phyloP scores from a whole-genome alignment of 1,139 yeast genomes.

The Candida mesenterica region DNA sequence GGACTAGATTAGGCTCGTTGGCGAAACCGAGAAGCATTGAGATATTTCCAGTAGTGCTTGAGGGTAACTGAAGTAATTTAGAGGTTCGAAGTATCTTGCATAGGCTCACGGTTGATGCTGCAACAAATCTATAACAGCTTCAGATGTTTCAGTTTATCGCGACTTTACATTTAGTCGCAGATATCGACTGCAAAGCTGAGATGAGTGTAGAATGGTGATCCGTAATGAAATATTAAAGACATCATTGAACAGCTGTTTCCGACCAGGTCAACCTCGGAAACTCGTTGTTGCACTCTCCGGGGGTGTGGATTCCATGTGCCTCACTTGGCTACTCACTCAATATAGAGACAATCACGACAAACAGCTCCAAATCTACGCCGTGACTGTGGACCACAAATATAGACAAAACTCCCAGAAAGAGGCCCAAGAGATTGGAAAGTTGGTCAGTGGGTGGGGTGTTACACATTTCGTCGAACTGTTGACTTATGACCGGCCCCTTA shows the following conservation, averaged over 20 bases:
- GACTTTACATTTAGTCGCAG: no score
- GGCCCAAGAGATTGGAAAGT: conserved; percentile 39
- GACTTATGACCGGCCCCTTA: conserved; percentile 26
- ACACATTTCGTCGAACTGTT: conserved; percentile 37
- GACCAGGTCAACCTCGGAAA: neutral
- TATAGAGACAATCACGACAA: conserved; percentile 25
- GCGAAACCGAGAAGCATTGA: no score
- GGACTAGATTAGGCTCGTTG: no score
- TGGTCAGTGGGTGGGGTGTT: conserved; percentile 39
- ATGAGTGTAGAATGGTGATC: neutral
- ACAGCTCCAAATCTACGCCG: conserved; percentile 38
- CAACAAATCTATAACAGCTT: no score
- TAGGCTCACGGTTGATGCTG: no score
- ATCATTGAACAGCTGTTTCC: neutral
- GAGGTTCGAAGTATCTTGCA: no score
- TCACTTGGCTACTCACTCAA: conserved; percentile 46
- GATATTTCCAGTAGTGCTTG: no score
- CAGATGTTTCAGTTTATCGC: no score
- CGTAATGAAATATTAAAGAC: neutral
- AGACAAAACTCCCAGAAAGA: conserved; percentile 49
- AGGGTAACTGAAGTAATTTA: no score
- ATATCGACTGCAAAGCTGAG: neutral
- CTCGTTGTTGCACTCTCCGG: conserved; percentile 60
- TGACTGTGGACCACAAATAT: conserved; percentile 59
- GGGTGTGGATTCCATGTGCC: conserved; percentile 78